A percentile compares a stretch with the other conserved stretches of the same genome.
phyloP scores from a whole-genome alignment of 208 protist genomes.

The Entamoeba histolytica region DNA sequence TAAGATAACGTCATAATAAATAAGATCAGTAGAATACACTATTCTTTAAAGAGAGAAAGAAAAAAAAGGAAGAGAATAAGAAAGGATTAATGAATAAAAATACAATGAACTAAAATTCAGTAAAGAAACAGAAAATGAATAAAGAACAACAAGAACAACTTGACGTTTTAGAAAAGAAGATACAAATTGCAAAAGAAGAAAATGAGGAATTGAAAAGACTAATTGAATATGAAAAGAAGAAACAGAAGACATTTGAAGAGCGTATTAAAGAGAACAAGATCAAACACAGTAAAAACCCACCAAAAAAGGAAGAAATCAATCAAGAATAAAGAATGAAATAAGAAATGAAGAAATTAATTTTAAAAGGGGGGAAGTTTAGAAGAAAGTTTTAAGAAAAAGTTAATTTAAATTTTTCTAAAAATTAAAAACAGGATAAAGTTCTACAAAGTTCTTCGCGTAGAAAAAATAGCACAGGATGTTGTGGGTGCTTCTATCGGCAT shows the following conservation, averaged over 20 bases:
- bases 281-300: not conserved
- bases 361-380: not conserved
- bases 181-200: not conserved
- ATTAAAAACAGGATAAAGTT: not conserved
- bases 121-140: too few relatives aligned
- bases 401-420: not conserved
- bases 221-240: not conserved
- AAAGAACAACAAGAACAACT: not conserved
- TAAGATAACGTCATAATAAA: too few relatives aligned
- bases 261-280: not conserved
- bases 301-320: not conserved
- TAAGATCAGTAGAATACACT: too few relatives aligned
- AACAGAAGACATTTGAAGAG: not conserved
- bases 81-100: too few relatives aligned
- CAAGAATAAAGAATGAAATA: not conserved
- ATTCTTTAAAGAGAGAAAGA: too few relatives aligned
- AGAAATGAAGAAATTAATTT: not conserved
- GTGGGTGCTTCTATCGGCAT: too few relatives aligned
- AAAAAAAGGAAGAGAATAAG: too few relatives aligned
- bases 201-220: not conserved
- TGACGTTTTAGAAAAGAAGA: not conserved
- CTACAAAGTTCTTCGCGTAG: not conserved
- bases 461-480: not conserved
- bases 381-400: not conserved
- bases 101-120: too few relatives aligned